A percentile compares a stretch with the other conserved stretches of the same genome.
phyloP scores from a whole-genome alignment of 2,329 filamentous ascomycete genomes.

The Fusarium virguliforme region DNA sequence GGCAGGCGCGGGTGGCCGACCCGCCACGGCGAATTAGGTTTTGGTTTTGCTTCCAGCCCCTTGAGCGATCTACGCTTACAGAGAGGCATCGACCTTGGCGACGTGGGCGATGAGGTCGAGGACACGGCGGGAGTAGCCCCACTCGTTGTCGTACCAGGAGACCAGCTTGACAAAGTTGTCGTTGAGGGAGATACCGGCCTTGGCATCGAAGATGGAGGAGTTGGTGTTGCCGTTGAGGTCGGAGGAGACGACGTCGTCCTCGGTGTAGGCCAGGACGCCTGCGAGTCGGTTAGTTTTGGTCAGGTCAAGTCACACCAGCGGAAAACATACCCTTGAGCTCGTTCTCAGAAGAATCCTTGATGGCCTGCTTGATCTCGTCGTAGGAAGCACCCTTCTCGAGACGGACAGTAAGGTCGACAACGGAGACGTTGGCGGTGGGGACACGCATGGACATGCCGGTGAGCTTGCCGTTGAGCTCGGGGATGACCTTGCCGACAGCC shows the following conservation, averaged over 20 bases:
- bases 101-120: constrained; percentile 86
- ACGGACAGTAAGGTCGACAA: constrained; percentile 96
- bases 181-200: constrained; percentile 99
- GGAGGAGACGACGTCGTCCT: constrained; percentile 95
- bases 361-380: constrained; percentile 91
- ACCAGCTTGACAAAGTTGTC: constrained; percentile 99
- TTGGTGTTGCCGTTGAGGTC: constrained; percentile 93
- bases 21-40: constrained; percentile 44
- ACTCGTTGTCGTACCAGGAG: constrained; percentile 99
- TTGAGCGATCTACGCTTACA: constrained; percentile 58
- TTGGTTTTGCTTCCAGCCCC: constrained; percentile 46
- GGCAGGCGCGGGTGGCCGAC: constrained; percentile 29
- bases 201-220: constrained; percentile 99
- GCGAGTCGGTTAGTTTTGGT: constrained; percentile 31
- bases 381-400: constrained; percentile 91
- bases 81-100: constrained; percentile 80
- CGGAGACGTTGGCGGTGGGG: constrained; percentile 97
- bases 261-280: constrained; percentile 94
- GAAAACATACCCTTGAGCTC: constrained; percentile 82
- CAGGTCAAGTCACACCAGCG: neutral
- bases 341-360: constrained; percentile 90
- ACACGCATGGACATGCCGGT: constrained; percentile 99
- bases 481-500: constrained; percentile 99
- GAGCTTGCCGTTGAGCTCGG: constrained; percentile 97
- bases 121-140: constrained; percentile 98